These are phyloP conservation scores for Daldinia eschscholtzii DNA, from an alignment of 2,329 filamentous ascomycete genomes.

Conservation along the genomic window DNA sequence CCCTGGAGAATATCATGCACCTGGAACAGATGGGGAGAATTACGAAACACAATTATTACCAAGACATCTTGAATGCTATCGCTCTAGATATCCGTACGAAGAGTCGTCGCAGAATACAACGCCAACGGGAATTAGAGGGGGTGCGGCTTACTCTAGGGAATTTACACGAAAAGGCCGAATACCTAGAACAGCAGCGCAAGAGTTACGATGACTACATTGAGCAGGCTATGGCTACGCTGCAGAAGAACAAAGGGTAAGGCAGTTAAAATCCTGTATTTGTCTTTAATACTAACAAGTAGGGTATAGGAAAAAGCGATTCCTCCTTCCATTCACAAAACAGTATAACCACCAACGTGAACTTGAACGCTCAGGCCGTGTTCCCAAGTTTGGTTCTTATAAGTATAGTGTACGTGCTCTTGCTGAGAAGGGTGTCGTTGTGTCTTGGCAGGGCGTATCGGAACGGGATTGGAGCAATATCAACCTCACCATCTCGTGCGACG, in stretches of 20 bases:
- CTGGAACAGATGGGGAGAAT: slow-evolving; percentile 91
- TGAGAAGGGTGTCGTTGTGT: slow-evolving; percentile 93
- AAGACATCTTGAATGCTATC: slow-evolving; percentile 97
- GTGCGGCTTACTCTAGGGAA: slow-evolving; percentile 81
- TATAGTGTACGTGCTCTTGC: slow-evolving; percentile 90
- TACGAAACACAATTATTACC: slow-evolving; percentile 90
- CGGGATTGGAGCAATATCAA: slow-evolving; percentile 93
- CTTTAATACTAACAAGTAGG: slow-evolving; percentile 45
- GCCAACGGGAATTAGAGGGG: slow-evolving; percentile 89
- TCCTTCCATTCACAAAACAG: slow-evolving; percentile 97
- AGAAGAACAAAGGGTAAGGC: slow-evolving; percentile 89
- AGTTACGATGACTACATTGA: slow-evolving; percentile 99
- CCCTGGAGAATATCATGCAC: slow-evolving; percentile 91
- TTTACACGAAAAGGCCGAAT: slow-evolving; percentile 87
- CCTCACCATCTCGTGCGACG: slow-evolving; percentile 92
- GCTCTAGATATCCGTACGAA: slow-evolving; percentile 97
- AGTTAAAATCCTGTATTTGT: not conserved
- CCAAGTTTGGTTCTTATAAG: slow-evolving; percentile 98
- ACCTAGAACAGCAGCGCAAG: slow-evolving; percentile 94
- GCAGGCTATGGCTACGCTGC: slow-evolving; percentile 95
- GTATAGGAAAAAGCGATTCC: slow-evolving; percentile 85
- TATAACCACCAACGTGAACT: slow-evolving; percentile 99
- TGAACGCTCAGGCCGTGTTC: slow-evolving; percentile 89
- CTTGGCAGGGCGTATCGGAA: slow-evolving; percentile 86
- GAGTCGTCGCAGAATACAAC: slow-evolving; percentile 90